phyloP scores from a whole-genome alignment of 352 stramenopile species.

The Pythium brachiatum region DNA sequence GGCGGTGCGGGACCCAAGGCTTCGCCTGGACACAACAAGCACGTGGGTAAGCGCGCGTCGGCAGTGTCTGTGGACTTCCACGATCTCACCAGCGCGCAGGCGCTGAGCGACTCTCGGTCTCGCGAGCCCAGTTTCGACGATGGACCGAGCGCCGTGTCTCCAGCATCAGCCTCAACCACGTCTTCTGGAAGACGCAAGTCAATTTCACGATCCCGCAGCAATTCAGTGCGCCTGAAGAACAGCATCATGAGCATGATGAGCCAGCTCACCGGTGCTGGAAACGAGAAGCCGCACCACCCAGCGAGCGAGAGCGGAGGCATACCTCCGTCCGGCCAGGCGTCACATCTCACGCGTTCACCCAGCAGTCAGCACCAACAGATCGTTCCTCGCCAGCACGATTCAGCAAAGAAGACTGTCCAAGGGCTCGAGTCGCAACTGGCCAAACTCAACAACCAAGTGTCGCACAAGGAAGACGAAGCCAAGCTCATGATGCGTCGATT shows the following conservation, averaged over 20 bases:
- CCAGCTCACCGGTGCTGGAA: constrained; percentile 41
- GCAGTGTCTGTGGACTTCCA: constrained; percentile 18
- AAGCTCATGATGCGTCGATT: constrained; percentile 63
- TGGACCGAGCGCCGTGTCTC: background rate
- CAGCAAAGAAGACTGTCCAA: constrained; percentile 52
- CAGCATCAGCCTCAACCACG: background rate
- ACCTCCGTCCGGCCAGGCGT: background rate
- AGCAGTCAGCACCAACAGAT: constrained; percentile 4
- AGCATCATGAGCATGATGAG: constrained; percentile 65
- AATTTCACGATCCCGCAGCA: constrained; percentile 58
- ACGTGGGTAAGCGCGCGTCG: constrained; percentile 17
- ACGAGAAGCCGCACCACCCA: constrained; percentile 29
- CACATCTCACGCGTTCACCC: background rate
- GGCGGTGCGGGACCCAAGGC: background rate
- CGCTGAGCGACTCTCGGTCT: background rate
- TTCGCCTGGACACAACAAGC: background rate
- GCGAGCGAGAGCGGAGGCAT: constrained; percentile 3
- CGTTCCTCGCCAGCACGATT: constrained; percentile 29
- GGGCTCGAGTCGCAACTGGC: constrained; percentile 57
- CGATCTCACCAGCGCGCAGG: constrained; percentile 7
- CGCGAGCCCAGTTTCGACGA: constrained; percentile 14
- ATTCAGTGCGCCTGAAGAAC: constrained; percentile 55
- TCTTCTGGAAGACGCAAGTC: constrained; percentile 41
- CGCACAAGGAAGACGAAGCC: constrained; percentile 54
- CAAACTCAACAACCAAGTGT: constrained; percentile 64